Evolutionary conservation across 2,329 filamentous ascomycete genomes (phyloP).

Genomic region (Xylaria polymorpha): DNA sequence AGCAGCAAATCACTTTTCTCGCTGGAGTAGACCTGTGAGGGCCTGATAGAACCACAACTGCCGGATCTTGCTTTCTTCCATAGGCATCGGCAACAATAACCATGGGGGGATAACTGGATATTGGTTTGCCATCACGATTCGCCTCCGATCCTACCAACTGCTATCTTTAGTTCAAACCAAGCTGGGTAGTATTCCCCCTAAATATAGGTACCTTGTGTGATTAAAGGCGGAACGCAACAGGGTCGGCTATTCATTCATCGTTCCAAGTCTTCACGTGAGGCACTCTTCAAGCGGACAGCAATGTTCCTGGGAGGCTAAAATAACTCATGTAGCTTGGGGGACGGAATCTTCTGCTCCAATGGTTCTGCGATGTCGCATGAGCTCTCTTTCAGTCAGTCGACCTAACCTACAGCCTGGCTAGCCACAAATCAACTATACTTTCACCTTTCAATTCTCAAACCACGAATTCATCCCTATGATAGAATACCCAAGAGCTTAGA

Average conservation of each 20-base stretch:
- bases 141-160: not conserved
- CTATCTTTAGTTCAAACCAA: conserved; percentile 1
- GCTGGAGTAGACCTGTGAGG: not conserved
- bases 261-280: not conserved
- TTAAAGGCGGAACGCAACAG: not conserved
- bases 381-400: not conserved
- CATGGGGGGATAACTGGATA: not conserved
- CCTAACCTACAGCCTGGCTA: not conserved
- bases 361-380: not conserved
- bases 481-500: too few species aligned
- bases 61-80: not conserved
- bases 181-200: not conserved
- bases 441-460: not conserved
- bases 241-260: not conserved
- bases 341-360: not conserved
- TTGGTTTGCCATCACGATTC: not conserved
- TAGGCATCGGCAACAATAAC: not conserved
- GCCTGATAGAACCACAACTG: not conserved
- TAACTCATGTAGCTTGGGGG: not conserved
- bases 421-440: not conserved
- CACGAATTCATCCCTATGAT: not conserved
- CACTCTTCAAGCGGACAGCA: not conserved
- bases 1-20: not conserved
- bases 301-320: not conserved
- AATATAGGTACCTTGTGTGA: not conserved